These are phyloP conservation scores for Eleusine coracana DNA, from an alignment of 176 grass and related monocot species.

Conservation along the genomic window DNA sequence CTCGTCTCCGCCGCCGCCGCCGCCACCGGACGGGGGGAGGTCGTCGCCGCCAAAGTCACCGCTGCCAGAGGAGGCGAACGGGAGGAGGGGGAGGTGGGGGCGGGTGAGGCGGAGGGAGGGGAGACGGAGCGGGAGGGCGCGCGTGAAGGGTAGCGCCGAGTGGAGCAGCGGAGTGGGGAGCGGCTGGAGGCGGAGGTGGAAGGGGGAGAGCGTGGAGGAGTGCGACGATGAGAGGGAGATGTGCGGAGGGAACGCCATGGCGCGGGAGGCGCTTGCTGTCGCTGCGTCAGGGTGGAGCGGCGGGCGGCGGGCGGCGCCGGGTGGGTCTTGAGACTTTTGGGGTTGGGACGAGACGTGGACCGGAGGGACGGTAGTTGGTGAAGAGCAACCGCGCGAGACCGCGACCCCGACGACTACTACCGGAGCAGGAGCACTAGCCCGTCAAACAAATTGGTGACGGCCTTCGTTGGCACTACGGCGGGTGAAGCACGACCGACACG, in stretches of 20 bases:
- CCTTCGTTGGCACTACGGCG: not conserved
- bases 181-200: slow-evolving; percentile 37
- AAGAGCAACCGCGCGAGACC: slow-evolving; percentile 8
- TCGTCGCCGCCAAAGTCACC: slow-evolving; percentile 23
- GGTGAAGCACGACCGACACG: not conserved
- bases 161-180: slow-evolving; percentile 14
- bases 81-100: slow-evolving; percentile 30
- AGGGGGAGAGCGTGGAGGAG: slow-evolving; percentile 14
- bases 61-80: slow-evolving; percentile 43
- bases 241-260: slow-evolving; percentile 47
- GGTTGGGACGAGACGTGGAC: not conserved
- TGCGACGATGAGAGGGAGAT: slow-evolving; percentile 36
- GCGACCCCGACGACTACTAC: not conserved
- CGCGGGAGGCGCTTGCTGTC: not conserved
- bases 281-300: too few species aligned
- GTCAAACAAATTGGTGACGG: not conserved
- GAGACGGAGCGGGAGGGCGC: slow-evolving; percentile 40
- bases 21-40: slow-evolving; percentile 7
- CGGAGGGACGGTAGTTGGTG: slow-evolving; percentile 18
- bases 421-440: too few species aligned
- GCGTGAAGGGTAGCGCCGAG: slow-evolving; percentile 19
- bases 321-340: not conserved
- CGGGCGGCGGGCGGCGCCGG: not conserved
- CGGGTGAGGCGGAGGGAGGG: slow-evolving; percentile 37
- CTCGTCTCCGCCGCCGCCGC: not conserved